Base-by-base conservation (phyloP, 495 filamentous ascomycete species). In the Neurospora sp. region DNA sequence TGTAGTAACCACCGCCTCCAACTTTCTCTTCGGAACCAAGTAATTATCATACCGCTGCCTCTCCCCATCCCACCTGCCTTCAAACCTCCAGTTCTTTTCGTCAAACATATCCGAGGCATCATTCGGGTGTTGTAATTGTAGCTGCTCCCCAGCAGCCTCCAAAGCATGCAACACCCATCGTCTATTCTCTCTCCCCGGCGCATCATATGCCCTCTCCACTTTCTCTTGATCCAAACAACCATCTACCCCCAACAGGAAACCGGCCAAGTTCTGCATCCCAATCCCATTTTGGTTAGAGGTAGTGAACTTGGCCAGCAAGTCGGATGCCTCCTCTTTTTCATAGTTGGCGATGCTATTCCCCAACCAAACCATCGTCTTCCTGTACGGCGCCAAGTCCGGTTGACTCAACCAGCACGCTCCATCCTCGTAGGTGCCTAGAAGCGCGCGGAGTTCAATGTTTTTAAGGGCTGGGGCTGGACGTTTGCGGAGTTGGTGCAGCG, bases 301-400 rank as follows among this genome's bases (percentile, higher is more conserved):
- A 3, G 69, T 41, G 9, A 27, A 39, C 7, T 70, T 70, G 17
- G 48, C 68, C 10, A 75, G n/a, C 0, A 75, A 31, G 20, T 35
- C 14, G 5, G 69, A 41, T 14, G 74, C 74, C 14, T 40, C 74
- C 8, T 45, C 39, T 69, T 71, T 37, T 45, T 69, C 69, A 3
- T 31, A 45, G 20, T 75, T 75, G 71, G 71, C 40, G 3, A 75
- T 75, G 69, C 74, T 75, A 35, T 40, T 75, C 3, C 74, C 74
- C 20, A 75, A 38, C 69, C 72, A 75, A 0, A 75, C 37, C 40
- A 75, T 38, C 5, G 74, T 71, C 42, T 40, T 71, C 22, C 74
- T 53, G 35, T 59, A 65, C 4, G 40, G 38, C 7, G 69, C 59
- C 4, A 45, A 1, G 9, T 73, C 72, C 0, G 74, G 74, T 3